Evolutionary conservation across 441 rosid species (phyloP), one percentile per base, ranked within the genome.

Genomic region (Kokia cookei): DNA sequence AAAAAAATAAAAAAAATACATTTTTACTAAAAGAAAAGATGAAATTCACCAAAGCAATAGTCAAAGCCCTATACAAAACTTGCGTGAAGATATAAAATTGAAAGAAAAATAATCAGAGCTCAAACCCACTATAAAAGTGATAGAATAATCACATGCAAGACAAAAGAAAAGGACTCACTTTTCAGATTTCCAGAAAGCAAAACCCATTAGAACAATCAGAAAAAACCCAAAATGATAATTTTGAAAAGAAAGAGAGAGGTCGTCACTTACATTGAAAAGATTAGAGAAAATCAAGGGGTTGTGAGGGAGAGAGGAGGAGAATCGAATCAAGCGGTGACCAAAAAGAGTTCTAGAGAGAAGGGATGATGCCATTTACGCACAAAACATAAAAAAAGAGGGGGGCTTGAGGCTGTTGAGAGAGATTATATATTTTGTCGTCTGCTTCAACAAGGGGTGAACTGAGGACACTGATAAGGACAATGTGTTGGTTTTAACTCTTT

Each of bases 311-410:
- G 84, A 73, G 29, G 74, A 63, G 1, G 88, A 75, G 59, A 78
- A 67, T 37, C 50, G 71, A 79, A 84, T 51, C 67, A 83, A 59
- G 79, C 89, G 80, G 64, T 73, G 83, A 75, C 83, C 84, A 72
- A 78, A 71, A 7, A 85, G 73, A 74, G 85, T 42, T 75, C 84
- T 86, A 65, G 83, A 62, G 80, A 84, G 73, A 84, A 79, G 79
- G 27, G 84, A 5, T 14, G 89, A 82, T 76, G 91, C 96, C 97
- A 89, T 89, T 69, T 82, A 87, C 2, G 26, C 58, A 53, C 57
- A 51, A 8, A 53, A 17, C 19, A 51, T 17, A n/a, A 17, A 17
- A 47, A 40, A 5, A 5, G 5, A 0, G 5, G 2, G 8, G n/a
- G 55, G 3, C 17, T 6, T 51, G 55, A 51, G 22, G 55, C 17